These are phyloP conservation scores for Naganishia sp. DNA, from an alignment of 1,284 basidiomycete genomes.

Conservation along the genomic window DNA sequence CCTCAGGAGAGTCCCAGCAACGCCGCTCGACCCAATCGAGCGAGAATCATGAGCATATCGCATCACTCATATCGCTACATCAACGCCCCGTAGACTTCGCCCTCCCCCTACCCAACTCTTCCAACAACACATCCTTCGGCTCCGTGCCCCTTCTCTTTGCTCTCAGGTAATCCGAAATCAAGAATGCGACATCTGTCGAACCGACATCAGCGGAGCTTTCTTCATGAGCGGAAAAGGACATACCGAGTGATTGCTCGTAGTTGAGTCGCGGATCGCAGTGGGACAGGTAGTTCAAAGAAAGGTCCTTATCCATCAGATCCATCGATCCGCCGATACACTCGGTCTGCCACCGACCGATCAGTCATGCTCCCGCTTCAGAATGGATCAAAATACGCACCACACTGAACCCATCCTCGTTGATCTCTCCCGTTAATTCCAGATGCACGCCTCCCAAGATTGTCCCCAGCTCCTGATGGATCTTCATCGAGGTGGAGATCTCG, in stretches of 20 bases:
- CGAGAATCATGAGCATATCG: not conserved
- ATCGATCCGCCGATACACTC: slow-evolving; percentile 63
- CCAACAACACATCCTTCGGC: slow-evolving; percentile 43
- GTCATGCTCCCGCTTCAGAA: not conserved
- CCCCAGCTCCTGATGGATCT: slow-evolving; percentile 70
- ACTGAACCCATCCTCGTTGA: slow-evolving; percentile 87
- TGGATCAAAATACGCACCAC: slow-evolving; percentile 57
- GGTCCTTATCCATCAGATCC: slow-evolving; percentile 59
- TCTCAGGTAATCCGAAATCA: slow-evolving; percentile 54
- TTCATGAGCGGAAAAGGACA: slow-evolving; percentile 29
- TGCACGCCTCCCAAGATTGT: slow-evolving; percentile 91
- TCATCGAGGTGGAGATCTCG: slow-evolving; percentile 79
- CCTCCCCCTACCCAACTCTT: slow-evolving; percentile 31
- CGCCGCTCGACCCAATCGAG: no score
- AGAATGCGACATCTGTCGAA: slow-evolving; percentile 54
- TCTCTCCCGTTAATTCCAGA: slow-evolving; percentile 93
- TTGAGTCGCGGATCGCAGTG: slow-evolving; percentile 59
- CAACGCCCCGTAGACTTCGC: slow-evolving; percentile 2
- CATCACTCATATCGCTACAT: not conserved
- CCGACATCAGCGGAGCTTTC: not conserved
- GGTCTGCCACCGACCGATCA: slow-evolving; percentile 43
- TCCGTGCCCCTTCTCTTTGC: slow-evolving; percentile 48
- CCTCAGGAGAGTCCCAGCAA: no score
- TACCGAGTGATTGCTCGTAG: slow-evolving; percentile 59
- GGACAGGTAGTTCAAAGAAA: slow-evolving; percentile 58